phyloP scores from a whole-genome alignment of 2,329 filamentous ascomycete species.

The Geosmithia putterillii region DNA sequence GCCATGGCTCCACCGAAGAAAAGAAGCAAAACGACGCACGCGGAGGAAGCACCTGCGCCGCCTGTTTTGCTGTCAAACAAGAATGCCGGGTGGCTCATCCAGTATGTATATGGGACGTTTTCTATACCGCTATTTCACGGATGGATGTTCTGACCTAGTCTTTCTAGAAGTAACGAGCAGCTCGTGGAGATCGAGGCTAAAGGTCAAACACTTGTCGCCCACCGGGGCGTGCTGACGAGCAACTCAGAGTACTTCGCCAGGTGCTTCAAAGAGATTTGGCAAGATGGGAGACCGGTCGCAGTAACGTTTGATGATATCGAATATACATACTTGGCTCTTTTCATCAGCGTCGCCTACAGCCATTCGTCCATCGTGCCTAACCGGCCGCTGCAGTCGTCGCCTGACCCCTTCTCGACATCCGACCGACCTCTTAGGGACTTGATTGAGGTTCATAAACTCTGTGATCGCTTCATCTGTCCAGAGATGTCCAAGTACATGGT shows the following conservation, averaged over 20 bases:
- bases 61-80: conserved; percentile 15
- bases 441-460: conserved; percentile 22
- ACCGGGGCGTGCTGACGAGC: conserved; percentile 15
- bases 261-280: conserved; percentile 13
- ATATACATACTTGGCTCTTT: conserved; percentile 18
- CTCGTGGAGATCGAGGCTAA: conserved; percentile 15
- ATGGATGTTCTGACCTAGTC: not conserved
- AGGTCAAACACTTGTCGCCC: conserved; percentile 15
- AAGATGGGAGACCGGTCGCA: conserved; percentile 12
- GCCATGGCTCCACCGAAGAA: conserved; percentile 13
- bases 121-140: too few species aligned
- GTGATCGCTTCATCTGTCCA: conserved; percentile 19
- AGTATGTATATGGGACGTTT: conserved; percentile 14
- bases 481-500: conserved; percentile 15
- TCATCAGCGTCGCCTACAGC: conserved; percentile 20
- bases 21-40: conserved; percentile 8
- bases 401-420: too few species aligned
- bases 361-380: conserved; percentile 19
- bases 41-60: conserved; percentile 6
- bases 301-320: conserved; percentile 19
- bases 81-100: conserved; percentile 20
- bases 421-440: conserved; percentile 18
- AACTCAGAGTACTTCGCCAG: conserved; percentile 20
- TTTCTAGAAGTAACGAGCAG: conserved; percentile 14
- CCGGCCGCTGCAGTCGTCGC: too few species aligned